Conservation (phyloP, 306 rosid genomes). For the Phaseolus lunatus region DNA sequence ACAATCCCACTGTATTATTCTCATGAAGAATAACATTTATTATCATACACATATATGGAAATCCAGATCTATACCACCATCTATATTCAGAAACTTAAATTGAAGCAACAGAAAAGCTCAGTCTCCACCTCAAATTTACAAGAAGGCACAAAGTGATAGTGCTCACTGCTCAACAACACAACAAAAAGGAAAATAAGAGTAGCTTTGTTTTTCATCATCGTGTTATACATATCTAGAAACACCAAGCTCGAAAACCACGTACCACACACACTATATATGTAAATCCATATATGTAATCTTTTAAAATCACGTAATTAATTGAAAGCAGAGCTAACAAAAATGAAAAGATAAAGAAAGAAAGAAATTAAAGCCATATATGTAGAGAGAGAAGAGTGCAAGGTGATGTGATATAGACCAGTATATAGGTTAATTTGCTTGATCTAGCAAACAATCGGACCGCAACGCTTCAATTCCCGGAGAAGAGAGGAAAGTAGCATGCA, state of each 20-base stretch:
- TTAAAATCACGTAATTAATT: conserved; percentile 30
- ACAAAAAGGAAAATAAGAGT: neutral
- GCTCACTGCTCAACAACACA: conserved; percentile 28
- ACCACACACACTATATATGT: conserved; percentile 25
- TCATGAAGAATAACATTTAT: conserved; percentile 49
- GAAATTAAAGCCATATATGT: conserved; percentile 5
- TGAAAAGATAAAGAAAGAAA: conserved; percentile 3
- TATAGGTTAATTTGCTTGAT: conserved; percentile 47
- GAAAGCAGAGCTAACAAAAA: conserved; percentile 31
- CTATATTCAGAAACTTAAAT: conserved; percentile 35
- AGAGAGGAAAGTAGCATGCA: conserved; percentile 62
- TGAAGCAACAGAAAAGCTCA: conserved; percentile 30
- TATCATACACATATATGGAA: conserved; percentile 48
- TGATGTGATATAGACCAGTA: neutral
- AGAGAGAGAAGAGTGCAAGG: conserved; percentile 26
- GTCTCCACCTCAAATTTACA: conserved; percentile 48
- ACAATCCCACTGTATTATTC: conserved; percentile 41
- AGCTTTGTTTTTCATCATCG: conserved; percentile 17
- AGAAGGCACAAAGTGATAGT: conserved; percentile 34
- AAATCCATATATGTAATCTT: conserved; percentile 35
- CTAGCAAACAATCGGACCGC: conserved; percentile 77
- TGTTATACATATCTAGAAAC: conserved; percentile 12
- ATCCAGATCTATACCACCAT: conserved; percentile 52
- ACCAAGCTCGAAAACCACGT: conserved; percentile 8
- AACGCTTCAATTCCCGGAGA: conserved; percentile 86